A percentile compares a stretch with the other conserved stretches of the same genome.
phyloP scores from a whole-genome alignment of 495 filamentous ascomycete species.

The Aspergillus sclerotiicarbonarius region DNA sequence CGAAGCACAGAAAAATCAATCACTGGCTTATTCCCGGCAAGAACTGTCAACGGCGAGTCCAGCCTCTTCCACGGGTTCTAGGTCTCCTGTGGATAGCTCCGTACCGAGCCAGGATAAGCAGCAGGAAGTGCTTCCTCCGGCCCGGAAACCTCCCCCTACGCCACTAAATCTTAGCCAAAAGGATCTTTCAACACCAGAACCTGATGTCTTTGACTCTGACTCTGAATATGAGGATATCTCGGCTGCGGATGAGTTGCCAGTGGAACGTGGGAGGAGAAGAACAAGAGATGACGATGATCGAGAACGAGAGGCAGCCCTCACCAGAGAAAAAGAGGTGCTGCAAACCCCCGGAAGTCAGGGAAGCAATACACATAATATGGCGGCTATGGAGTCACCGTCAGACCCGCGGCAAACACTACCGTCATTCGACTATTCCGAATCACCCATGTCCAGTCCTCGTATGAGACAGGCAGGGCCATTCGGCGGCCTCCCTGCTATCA shows the following conservation, averaged over 20 bases:
- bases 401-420: constrained; percentile 26
- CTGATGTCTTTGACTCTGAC: constrained; percentile 61
- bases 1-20: constrained; percentile 11
- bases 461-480: constrained; percentile 20
- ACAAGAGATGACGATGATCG: constrained; percentile 87
- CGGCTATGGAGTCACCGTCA: constrained; percentile 8
- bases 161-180: constrained; percentile 68
- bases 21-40: constrained; percentile 15
- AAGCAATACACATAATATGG: not conserved
- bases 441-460: constrained; percentile 36
- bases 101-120: constrained; percentile 18
- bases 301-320: constrained; percentile 65
- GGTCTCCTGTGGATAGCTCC: constrained; percentile 16
- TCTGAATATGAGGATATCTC: constrained; percentile 82
- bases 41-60: constrained; percentile 20
- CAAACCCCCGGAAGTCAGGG: constrained; percentile 1
- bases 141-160: constrained; percentile 79
- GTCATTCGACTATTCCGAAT: constrained; percentile 26
- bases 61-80: constrained; percentile 17
- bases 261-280: constrained; percentile 74
- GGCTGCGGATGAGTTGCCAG: constrained; percentile 60
- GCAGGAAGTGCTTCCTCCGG: constrained; percentile 50
- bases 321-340: constrained; percentile 49
- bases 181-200: constrained; percentile 37
- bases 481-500: constrained; percentile 35